These are phyloP conservation scores for Globisporangium sylvaticum DNA, from an alignment of 352 stramenopile genomes.

Conservation along the genomic window DNA sequence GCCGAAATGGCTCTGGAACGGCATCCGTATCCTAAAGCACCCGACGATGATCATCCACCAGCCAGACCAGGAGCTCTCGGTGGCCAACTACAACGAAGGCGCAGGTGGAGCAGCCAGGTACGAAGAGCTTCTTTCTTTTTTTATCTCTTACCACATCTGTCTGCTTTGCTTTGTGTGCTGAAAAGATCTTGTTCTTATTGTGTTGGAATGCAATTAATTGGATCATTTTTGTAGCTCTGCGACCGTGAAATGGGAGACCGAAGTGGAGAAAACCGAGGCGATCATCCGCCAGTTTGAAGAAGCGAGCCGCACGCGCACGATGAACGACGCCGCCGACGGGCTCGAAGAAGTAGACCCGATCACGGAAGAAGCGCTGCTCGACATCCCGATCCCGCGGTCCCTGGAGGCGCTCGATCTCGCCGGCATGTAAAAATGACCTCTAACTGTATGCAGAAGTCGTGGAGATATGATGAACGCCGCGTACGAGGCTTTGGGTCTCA, in stretches of 20 bases:
- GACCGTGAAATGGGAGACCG: slow-evolving; percentile 69
- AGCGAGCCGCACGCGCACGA: slow-evolving; percentile 56
- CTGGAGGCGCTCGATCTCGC: slow-evolving; percentile 78
- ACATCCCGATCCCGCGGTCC: slow-evolving; percentile 66
- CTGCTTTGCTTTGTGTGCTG: too few relatives aligned
- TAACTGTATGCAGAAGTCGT: background rate
- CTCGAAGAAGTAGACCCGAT: slow-evolving; percentile 50
- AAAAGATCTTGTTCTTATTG: too few relatives aligned
- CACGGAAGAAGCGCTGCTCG: slow-evolving; percentile 59
- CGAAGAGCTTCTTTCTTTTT: too few relatives aligned
- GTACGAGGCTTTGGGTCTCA: background rate
- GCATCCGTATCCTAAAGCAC: slow-evolving; percentile 76
- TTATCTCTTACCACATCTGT: too few relatives aligned
- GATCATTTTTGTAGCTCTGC: slow-evolving; percentile 21
- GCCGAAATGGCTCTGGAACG: slow-evolving; percentile 84
- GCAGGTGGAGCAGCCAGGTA: slow-evolving; percentile 25
- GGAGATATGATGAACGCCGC: background rate
- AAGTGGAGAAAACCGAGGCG: slow-evolving; percentile 77
- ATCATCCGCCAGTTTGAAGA: slow-evolving; percentile 82
- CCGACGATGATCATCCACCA: slow-evolving; percentile 86
- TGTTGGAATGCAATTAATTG: background rate
- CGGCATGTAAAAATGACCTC: slow-evolving; percentile 34
- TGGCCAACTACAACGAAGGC: slow-evolving; percentile 30
- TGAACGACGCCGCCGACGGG: slow-evolving; percentile 46
- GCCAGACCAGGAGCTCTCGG: slow-evolving; percentile 51